Conservation (phyloP, 1,139 yeast species). For the Nakaseomyces uthaithaninus region DNA sequence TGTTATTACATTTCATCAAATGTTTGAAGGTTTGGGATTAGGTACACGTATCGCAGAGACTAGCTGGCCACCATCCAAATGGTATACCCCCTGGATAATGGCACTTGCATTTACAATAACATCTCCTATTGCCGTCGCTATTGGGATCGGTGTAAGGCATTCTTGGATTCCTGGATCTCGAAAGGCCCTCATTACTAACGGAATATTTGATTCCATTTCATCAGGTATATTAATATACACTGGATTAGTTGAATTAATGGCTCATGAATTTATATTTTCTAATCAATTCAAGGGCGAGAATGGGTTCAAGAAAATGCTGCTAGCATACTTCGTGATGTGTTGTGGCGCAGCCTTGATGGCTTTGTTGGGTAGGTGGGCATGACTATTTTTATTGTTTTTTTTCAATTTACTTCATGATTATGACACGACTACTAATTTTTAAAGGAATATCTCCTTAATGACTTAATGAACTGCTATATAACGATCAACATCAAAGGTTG, state of each 20-base stretch:
- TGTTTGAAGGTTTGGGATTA: slow-evolving; percentile 84
- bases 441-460: background rate
- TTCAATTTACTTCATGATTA: background rate
- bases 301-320: slow-evolving; percentile 32
- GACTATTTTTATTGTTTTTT: slow-evolving; percentile 12
- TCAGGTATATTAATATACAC: slow-evolving; percentile 79
- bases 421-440: background rate
- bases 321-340: slow-evolving; percentile 40
- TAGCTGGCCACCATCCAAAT: slow-evolving; percentile 44
- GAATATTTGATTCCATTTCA: slow-evolving; percentile 71
- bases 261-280: slow-evolving; percentile 73
- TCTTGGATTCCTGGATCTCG: slow-evolving; percentile 58
- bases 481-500: too few relatives aligned
- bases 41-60: slow-evolving; percentile 76
- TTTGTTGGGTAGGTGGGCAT: slow-evolving; percentile 78
- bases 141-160: slow-evolving; percentile 73
- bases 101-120: slow-evolving; percentile 55
- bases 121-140: slow-evolving; percentile 75
- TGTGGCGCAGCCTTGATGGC: slow-evolving; percentile 79
- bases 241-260: slow-evolving; percentile 78
- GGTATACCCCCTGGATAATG: slow-evolving; percentile 49
- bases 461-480: too few relatives aligned
- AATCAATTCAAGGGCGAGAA: slow-evolving; percentile 46
- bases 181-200: slow-evolving; percentile 59
- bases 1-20: slow-evolving; percentile 82